Evolutionary conservation across 371 early-diverging fungal species (phyloP).

Genomic region (Chytridium lagenaria): DNA sequence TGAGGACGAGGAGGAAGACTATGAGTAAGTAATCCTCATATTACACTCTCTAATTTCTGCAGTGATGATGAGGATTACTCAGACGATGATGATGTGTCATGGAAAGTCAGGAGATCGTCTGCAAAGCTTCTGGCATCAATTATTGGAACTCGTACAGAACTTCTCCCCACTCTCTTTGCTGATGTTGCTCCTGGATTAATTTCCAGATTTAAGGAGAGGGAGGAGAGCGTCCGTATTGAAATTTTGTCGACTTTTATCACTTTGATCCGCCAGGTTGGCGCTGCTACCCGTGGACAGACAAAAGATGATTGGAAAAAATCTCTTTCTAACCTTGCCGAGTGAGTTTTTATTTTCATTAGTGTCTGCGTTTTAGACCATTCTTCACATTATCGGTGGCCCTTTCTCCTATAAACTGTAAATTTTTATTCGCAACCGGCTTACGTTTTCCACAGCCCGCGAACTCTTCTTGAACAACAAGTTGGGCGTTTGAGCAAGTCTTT

Average conservation of each 20-base stretch:
- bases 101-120: conserved; percentile 91
- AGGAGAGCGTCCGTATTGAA: conserved; percentile 90
- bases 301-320: conserved; percentile 49
- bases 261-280: conserved; percentile 74
- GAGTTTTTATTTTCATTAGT: conserved; percentile 1
- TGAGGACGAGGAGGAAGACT: conserved; percentile 44
- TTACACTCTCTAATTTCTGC: conserved; percentile 11
- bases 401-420: not conserved
- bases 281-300: conserved; percentile 51
- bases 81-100: conserved; percentile 76
- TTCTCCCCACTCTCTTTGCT: conserved; percentile 68
- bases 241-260: conserved; percentile 78
- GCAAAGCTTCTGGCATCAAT: conserved; percentile 79
- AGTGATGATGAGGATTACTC: conserved; percentile 62
- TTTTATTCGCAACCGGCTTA: not conserved
- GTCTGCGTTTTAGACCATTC: conserved; percentile 16
- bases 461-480: conserved; percentile 54
- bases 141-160: conserved; percentile 71
- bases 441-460: conserved; percentile 22
- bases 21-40: conserved; percentile 16
- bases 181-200: conserved; percentile 77
- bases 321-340: conserved; percentile 23
- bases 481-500: conserved; percentile 71
- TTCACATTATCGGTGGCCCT: no score
- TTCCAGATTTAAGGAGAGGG: conserved; percentile 84